phyloP scores from a whole-genome alignment of 2,329 filamentous ascomycete species.

The Neonectria ditissima region DNA sequence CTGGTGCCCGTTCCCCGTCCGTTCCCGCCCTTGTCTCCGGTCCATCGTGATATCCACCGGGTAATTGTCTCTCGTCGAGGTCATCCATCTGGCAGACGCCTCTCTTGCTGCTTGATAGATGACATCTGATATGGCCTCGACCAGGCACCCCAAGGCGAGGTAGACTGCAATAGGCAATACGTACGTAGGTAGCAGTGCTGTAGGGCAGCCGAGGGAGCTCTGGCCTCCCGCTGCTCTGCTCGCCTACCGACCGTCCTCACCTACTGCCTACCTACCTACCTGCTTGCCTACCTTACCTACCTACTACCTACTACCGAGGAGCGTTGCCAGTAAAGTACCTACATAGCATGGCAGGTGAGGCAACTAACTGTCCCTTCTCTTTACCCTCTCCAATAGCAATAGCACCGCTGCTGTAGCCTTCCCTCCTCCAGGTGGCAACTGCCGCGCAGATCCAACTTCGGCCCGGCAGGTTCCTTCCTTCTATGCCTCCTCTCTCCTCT shows the following conservation, averaged over 20 bases:
- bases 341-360: background rate
- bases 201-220: background rate
- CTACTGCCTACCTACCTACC: background rate
- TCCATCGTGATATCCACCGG: constrained; percentile 11
- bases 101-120: background rate
- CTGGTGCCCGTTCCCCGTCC: constrained; percentile 5
- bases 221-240: constrained; percentile 1
- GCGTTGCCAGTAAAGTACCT: no score
- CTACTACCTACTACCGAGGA: background rate
- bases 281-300: background rate
- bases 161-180: background rate
- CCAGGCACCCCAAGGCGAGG: background rate
- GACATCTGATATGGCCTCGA: constrained; percentile 5
- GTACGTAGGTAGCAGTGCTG: background rate
- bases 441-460: constrained; percentile 22
- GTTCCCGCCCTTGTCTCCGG: background rate
- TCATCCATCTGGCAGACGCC: constrained; percentile 20
- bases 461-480: constrained; percentile 18
- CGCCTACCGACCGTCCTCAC: no score
- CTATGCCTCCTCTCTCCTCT: constrained; percentile 11
- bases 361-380: background rate
- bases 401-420: background rate
- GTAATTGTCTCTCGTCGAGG: constrained; percentile 14
- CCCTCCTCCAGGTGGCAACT: constrained; percentile 17
- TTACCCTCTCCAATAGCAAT: background rate